Evolutionary conservation across 2,329 filamentous ascomycete species (phyloP).

Genomic region (Pseudonectria foliicola): DNA sequence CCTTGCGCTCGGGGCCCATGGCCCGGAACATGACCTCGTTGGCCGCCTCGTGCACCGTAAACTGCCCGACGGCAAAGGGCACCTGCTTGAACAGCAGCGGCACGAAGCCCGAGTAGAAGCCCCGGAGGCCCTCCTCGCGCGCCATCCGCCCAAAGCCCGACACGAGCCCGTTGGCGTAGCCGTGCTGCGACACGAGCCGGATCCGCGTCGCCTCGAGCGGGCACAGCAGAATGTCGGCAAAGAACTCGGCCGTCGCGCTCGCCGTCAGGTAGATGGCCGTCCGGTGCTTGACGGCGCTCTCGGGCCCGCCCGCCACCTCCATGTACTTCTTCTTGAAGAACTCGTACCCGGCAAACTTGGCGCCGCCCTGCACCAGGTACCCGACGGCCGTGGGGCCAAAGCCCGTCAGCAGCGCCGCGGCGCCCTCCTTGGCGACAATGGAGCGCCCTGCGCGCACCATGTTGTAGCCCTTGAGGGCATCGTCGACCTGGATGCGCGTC

Average conservation of each 20-base stretch:
- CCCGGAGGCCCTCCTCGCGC: conserved; percentile 67
- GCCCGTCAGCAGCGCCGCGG: conserved; percentile 72
- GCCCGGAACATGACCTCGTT: conserved; percentile 65
- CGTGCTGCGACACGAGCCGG: conserved; percentile 74
- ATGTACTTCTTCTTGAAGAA: conserved; percentile 90
- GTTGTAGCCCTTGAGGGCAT: conserved; percentile 74
- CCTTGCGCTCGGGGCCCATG: conserved; percentile 62
- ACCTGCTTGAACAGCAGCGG: conserved; percentile 84
- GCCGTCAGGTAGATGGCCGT: conserved; percentile 65
- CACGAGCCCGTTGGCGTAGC: conserved; percentile 65
- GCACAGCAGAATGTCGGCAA: conserved; percentile 76
- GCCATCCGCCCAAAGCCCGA: conserved; percentile 69
- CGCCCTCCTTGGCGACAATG: conserved; percentile 73
- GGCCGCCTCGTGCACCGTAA: conserved; percentile 87
- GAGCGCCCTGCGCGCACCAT: conserved; percentile 72
- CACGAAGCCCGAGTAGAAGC: conserved; percentile 88
- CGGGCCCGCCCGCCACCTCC: conserved; percentile 52
- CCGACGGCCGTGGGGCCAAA: conserved; percentile 80
- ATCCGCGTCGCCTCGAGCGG: conserved; percentile 78
- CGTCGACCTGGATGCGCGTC: conserved; percentile 86
- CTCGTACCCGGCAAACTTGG: conserved; percentile 90
- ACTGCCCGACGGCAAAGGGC: conserved; percentile 90
- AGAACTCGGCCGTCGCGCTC: conserved; percentile 61
- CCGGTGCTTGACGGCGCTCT: conserved; percentile 36
- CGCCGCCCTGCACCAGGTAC: conserved; percentile 83